Conservation (phyloP, 2,329 filamentous ascomycete genomes). For the Xylariaceae sp. region DNA sequence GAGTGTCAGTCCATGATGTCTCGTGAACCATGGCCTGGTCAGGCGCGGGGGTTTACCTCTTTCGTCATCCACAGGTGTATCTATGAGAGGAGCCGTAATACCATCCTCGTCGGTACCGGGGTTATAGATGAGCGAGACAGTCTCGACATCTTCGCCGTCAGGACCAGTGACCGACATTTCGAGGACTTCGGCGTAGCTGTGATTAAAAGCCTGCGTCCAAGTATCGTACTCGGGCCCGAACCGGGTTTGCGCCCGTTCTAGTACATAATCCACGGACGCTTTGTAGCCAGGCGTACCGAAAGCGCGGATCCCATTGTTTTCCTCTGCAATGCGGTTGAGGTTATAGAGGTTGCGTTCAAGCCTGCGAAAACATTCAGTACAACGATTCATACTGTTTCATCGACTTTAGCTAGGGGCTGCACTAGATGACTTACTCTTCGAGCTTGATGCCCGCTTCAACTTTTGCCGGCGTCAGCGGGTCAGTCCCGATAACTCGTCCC, state of each 20-base stretch:
- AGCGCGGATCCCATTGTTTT: constrained; percentile 56
- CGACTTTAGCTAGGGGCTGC: too few species aligned
- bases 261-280: constrained; percentile 53
- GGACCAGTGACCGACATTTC: constrained; percentile 41
- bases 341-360: constrained; percentile 50
- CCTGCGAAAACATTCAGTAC: constrained; percentile 28
- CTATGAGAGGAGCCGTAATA: constrained; percentile 33
- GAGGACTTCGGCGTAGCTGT: constrained; percentile 38
- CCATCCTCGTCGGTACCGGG: constrained; percentile 33
- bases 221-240: constrained; percentile 40
- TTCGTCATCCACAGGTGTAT: constrained; percentile 32
- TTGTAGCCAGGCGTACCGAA: constrained; percentile 56
- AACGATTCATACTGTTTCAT: too few species aligned
- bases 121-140: constrained; percentile 43
- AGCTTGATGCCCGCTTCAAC: too few species aligned
- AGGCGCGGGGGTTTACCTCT: constrained; percentile 15
- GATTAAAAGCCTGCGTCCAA: constrained; percentile 41
- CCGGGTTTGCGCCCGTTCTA: constrained; percentile 38
- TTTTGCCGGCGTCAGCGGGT: too few species aligned
- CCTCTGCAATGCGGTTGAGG: constrained; percentile 48
- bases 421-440: too few species aligned
- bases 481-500: too few species aligned
- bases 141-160: constrained; percentile 38
- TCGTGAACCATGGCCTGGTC: too few species aligned
- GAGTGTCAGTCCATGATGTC: constrained; percentile 11